Evolutionary conservation across 495 filamentous ascomycete genomes (phyloP), one percentile per base, ranked within the genome.

Genomic region (Penicillium goetzii): DNA sequence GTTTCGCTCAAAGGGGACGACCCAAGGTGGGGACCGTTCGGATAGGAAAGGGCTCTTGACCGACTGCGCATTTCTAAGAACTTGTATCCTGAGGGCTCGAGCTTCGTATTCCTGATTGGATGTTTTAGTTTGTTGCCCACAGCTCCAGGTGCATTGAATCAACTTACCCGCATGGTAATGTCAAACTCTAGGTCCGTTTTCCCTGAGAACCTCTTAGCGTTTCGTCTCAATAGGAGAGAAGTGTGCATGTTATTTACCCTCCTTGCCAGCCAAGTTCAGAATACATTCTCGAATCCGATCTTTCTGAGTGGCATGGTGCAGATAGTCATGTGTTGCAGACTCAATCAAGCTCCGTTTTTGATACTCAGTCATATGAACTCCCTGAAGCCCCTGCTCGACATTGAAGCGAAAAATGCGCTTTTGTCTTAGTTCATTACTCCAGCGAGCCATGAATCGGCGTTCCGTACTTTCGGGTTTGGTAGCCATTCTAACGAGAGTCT

Each of bases 1-100:
- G 51, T 79, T 79, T 47, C 74, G 63, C 19, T 62, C 66, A 33
- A 75, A 70, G 0, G 75, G 73, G 25, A 75, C 64, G 12, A 62
- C 9, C 72, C 73, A 75, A 15, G 54, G 33, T 7, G 58, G 50
- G 1, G 40, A 11, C 17, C 1, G 23, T 15, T 12, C 15, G 0
- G 6, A 3, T 3, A 25, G 9, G n/a, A 14, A 55, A 9, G 54
- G 14, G 8, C 32, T 34, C 0, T n/a, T 36, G 0, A 10, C 9
- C 1, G 56, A 25, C 12, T 32, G 33, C 0, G 49, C 0, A 4
- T 34, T 52, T 26, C 40, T 38, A 17, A 63, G 19, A 5, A 56
- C 15, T 10, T 45, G 59, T 7, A 55, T 34, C 7, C 38, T 56
- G n/a, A 23, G 2, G 6, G 43, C 10, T 32, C 56, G 57, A 25